Conservation (phyloP, 257 asterid genomes). For the Solanum appendiculatum region DNA sequence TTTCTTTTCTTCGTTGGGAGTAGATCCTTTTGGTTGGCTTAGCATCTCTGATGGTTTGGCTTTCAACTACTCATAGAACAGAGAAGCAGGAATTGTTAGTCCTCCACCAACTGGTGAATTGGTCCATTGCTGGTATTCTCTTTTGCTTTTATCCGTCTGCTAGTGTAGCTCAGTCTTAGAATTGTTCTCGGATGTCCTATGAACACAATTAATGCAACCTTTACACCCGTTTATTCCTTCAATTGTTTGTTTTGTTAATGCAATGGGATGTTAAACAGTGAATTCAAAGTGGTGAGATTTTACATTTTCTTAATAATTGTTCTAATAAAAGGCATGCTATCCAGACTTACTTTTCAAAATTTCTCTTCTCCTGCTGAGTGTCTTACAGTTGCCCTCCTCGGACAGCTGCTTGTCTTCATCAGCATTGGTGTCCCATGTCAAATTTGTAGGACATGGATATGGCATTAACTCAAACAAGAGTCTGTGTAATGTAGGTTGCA, state of each 20-base stretch:
- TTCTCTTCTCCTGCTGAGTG: no score
- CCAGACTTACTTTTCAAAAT: neutral
- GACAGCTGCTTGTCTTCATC: no score
- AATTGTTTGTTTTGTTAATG: neutral
- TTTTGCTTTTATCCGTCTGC: neutral
- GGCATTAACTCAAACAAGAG: no score
- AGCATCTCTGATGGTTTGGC: constrained; percentile 73
- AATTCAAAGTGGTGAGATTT: neutral
- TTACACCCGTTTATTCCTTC: neutral
- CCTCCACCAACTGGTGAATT: constrained; percentile 78
- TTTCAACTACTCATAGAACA: constrained; percentile 87
- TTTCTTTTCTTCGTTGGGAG: constrained; percentile 12
- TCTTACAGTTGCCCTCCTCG: no score
- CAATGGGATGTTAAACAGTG: neutral
- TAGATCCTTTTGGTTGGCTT: constrained; percentile 66
- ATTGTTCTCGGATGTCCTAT: neutral
- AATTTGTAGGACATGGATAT: no score
- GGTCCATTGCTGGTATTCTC: constrained; percentile 78
- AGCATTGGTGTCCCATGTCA: no score
- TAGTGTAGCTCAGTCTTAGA: neutral
- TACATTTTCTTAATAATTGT: neutral
- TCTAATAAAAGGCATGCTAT: neutral
- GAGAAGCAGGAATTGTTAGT: constrained; percentile 73
- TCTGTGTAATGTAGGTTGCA: no score
- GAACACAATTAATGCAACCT: neutral